These are phyloP conservation scores for Diospyros lotus DNA, from an alignment of 148 eudicot genomes.

Conservation along the genomic window DNA sequence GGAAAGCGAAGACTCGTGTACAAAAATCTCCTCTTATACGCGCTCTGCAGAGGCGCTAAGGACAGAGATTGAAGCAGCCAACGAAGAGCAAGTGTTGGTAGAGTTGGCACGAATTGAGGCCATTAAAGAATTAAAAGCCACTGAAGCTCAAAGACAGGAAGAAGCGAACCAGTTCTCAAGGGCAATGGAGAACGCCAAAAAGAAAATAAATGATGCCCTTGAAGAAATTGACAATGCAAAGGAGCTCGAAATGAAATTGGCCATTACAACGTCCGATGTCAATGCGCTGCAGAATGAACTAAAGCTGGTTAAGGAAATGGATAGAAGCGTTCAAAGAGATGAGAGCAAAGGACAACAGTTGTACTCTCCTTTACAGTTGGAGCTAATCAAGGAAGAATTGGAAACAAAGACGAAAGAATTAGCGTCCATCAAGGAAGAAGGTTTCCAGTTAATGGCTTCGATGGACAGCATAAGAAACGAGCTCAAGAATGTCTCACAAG, in stretches of 20 bases:
- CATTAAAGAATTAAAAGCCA: slow-evolving; percentile 52
- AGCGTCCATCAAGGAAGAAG: slow-evolving; percentile 38
- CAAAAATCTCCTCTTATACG: slow-evolving; percentile 27
- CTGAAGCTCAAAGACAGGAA: slow-evolving; percentile 56
- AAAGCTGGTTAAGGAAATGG: slow-evolving; percentile 48
- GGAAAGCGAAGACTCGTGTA: slow-evolving; percentile 36
- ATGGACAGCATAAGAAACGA: slow-evolving; percentile 68
- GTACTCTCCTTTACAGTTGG: slow-evolving; percentile 15
- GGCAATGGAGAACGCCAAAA: slow-evolving; percentile 38
- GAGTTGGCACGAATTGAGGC: slow-evolving; percentile 89
- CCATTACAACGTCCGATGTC: slow-evolving; percentile 41
- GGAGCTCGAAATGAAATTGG: slow-evolving; percentile 46
- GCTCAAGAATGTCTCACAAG: slow-evolving; percentile 30
- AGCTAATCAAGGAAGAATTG: slow-evolving; percentile 36
- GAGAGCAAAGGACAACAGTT: slow-evolving; percentile 14
- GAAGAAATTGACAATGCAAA: slow-evolving; percentile 36
- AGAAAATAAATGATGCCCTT: slow-evolving; percentile 32
- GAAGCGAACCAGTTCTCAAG: slow-evolving; percentile 31
- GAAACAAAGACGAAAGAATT: slow-evolving; percentile 56
- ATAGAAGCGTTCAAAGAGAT: slow-evolving; percentile 17
- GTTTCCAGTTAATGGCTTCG: slow-evolving; percentile 61
- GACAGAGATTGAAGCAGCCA: slow-evolving; percentile 63
- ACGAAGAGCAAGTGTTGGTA: slow-evolving; percentile 77
- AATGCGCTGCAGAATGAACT: slow-evolving; percentile 51
- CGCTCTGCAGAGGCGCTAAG: slow-evolving; percentile 34